Conservation (phyloP, 768 basidiomycete genomes). For the Lyophyllum shimeji region DNA sequence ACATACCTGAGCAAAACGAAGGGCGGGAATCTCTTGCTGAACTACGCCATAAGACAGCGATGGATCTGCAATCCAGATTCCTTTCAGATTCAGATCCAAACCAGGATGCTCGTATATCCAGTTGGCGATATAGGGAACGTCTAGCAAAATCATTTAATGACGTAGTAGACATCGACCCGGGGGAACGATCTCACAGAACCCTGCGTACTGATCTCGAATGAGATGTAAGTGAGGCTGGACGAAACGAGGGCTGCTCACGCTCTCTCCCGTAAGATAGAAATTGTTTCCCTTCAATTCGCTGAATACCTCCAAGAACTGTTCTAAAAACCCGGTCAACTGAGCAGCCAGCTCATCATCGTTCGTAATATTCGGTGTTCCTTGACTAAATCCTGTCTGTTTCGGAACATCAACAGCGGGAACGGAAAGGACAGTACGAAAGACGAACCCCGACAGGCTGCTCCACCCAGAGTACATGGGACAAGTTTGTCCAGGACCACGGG, state of each 20-base stretch:
- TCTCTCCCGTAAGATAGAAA: slow-evolving; percentile 64
- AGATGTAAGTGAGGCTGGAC: neutral
- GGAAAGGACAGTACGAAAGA: neutral
- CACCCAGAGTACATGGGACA: slow-evolving; percentile 65
- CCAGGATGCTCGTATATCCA: slow-evolving; percentile 68
- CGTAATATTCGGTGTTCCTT: slow-evolving; percentile 61
- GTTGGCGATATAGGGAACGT: slow-evolving; percentile 62
- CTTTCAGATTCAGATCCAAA: slow-evolving; percentile 50
- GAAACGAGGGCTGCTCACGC: slow-evolving; percentile 39
- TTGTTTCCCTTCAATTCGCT: slow-evolving; percentile 67
- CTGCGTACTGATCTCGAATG: slow-evolving; percentile 53
- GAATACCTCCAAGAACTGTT: slow-evolving; percentile 68
- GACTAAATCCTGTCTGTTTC: slow-evolving; percentile 62
- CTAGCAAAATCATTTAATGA: slow-evolving; percentile 12
- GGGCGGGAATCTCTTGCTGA: slow-evolving; percentile 64
- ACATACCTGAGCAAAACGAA: slow-evolving; percentile 49
- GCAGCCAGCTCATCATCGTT: slow-evolving; percentile 59
- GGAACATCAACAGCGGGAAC: neutral
- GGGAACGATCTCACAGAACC: slow-evolving; percentile 50
- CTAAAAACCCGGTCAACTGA: slow-evolving; percentile 50
- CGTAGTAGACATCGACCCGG: neutral
- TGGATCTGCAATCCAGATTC: slow-evolving; percentile 62
- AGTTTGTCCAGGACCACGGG: slow-evolving; percentile 68
- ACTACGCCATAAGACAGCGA: slow-evolving; percentile 49
- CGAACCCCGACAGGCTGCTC: slow-evolving; percentile 71